Conservation (phyloP, 176 grass and related monocot species). For the Oropetium thomaeum region DNA sequence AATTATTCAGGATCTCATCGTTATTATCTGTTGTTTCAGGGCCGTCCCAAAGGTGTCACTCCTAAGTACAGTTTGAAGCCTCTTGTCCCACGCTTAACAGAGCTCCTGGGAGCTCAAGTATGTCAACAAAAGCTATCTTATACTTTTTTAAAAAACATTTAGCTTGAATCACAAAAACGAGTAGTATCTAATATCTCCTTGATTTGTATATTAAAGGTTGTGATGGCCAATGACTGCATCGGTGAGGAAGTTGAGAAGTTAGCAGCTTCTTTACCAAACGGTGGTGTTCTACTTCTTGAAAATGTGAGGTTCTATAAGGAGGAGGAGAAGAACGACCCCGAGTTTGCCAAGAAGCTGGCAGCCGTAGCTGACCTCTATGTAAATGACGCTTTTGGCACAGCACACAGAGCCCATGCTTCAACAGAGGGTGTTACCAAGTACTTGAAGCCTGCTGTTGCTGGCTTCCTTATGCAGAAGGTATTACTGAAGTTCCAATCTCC, state of each 20-base stretch:
- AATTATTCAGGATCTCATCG: not conserved
- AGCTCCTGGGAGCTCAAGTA: constrained; percentile 60
- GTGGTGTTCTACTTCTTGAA: constrained; percentile 81
- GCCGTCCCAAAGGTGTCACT: constrained; percentile 64
- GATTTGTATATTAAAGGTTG: constrained; percentile 42
- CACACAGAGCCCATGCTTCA: constrained; percentile 83
- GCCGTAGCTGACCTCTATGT: constrained; percentile 76
- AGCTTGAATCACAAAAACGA: not conserved
- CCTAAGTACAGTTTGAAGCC: constrained; percentile 71
- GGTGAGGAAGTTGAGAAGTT: constrained; percentile 55
- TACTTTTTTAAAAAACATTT: not conserved
- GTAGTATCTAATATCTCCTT: not conserved
- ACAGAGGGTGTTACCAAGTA: constrained; percentile 88
- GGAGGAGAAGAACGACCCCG: constrained; percentile 63
- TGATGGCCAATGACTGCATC: constrained; percentile 68
- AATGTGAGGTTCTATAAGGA: constrained; percentile 84
- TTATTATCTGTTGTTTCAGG: constrained; percentile 38
- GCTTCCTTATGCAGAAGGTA: constrained; percentile 94
- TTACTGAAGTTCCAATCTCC: not conserved
- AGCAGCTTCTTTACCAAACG: constrained; percentile 53
- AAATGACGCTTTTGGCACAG: constrained; percentile 69
- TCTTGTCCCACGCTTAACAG: constrained; percentile 56
- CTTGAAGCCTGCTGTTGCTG: constrained; percentile 77
- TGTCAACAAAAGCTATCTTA: not conserved
- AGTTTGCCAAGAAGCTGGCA: constrained; percentile 64